Evolutionary conservation across 164 flowering plant species (phyloP).

Genomic region (Liquidambar formosana): DNA sequence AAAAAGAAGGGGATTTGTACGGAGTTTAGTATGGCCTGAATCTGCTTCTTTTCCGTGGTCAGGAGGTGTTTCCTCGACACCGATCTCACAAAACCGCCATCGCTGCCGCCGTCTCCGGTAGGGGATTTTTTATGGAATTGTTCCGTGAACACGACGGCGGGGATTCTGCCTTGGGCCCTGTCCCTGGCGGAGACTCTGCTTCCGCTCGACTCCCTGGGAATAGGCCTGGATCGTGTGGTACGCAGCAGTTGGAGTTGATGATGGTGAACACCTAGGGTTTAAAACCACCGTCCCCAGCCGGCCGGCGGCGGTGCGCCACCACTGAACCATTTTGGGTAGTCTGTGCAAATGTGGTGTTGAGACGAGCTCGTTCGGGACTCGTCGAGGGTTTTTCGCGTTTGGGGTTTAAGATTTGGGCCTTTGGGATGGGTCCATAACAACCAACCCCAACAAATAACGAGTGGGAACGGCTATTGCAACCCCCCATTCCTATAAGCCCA

Average conservation of each 20-base stretch:
- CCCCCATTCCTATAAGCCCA: too few species aligned
- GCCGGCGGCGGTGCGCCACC: conserved; percentile 50
- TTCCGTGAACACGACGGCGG: conserved; percentile 74
- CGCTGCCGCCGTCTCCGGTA: neutral
- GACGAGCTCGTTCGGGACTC: neutral
- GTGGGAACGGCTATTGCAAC: too few species aligned
- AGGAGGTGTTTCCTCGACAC: conserved; percentile 57
- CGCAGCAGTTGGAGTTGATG: conserved; percentile 7
- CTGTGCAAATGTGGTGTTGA: too few species aligned
- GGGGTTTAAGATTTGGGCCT: conserved; percentile 21
- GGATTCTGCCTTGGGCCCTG: conserved; percentile 80
- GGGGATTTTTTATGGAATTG: conserved; percentile 21
- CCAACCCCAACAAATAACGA: too few species aligned
- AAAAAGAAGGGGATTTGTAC: conserved; percentile 61
- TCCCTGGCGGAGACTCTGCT: conserved; percentile 52
- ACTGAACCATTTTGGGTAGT: conserved; percentile 33
- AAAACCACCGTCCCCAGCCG: conserved; percentile 26
- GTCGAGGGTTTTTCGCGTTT: conserved; percentile 1
- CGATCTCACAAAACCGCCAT: conserved; percentile 14
- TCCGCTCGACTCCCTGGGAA: conserved; percentile 67
- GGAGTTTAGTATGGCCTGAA: conserved; percentile 55
- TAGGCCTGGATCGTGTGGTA: conserved; percentile 83
- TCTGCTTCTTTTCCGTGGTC: conserved; percentile 79
- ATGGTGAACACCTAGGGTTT: neutral
- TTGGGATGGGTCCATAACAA: too few species aligned